Evolutionary conservation across 768 basidiomycete species (phyloP), one percentile per base, ranked within the genome.

Genomic region (Suillus cothurnatus): DNA sequence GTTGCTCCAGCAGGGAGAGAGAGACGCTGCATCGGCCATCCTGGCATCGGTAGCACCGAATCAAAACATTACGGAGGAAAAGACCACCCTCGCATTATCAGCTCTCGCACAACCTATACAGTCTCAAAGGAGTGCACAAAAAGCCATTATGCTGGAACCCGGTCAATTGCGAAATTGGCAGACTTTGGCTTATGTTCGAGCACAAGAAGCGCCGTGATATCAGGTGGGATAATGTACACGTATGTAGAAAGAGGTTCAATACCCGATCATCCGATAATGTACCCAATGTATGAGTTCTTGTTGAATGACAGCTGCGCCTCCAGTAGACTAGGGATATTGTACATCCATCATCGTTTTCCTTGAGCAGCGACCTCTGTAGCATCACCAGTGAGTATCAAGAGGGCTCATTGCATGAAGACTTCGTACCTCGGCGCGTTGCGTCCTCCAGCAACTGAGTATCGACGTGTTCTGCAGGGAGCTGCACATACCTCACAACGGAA

Each of bases 401-500:
- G 2, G 9, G 26, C 49, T 39, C 49, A 15, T 28, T 36, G 39
- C 31, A 49, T 49, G 57, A 45, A 57, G 47, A 52, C 47, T 66
- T 26, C 49, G 23, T 62, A 97, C 97, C 97, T 88, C 97, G 83
- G 75, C 97, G 83, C 41, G 97, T 98, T 36, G 97, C 97, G 76
- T 99, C 97, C 79, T 99, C 97, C 47, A 99, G 76, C 61, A 99
- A 78, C 70, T 96, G 95, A 2, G 95, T 97, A 77, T 99, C 97
- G 65, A 99, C 94, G 66, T 92, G 92, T 68, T 93, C 90, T 31
- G 93, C 88, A 3, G 95, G 94, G 63, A 99, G 83, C 74, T 97
- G 94, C 23, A 99, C 97, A 72, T 99, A 99, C 69, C 97, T 91
- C 61, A 99, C 96, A 17, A 99, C 97, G 21, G 95, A 97, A 68